These are phyloP conservation scores for Leptomonas pyrrhocoris DNA, from an alignment of 208 protist genomes.

Conservation along the genomic window DNA sequence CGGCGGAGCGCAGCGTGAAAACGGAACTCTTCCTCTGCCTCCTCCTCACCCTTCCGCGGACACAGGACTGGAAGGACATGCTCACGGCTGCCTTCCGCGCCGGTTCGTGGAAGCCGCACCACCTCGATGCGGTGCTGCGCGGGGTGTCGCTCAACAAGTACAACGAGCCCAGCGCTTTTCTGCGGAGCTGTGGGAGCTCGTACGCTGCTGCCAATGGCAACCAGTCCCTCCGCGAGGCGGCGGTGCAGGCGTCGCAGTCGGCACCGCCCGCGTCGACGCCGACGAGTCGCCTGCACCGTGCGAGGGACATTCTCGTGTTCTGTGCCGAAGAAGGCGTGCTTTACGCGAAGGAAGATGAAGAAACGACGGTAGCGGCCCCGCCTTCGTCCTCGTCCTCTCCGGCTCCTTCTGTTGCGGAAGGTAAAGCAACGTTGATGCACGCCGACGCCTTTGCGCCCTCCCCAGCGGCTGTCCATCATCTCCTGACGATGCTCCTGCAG, in stretches of 20 bases:
- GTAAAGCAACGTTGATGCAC: background rate
- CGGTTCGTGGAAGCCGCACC: constrained; percentile 49
- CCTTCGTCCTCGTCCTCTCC: background rate
- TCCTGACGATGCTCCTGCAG: constrained; percentile 23
- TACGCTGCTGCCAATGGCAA: background rate
- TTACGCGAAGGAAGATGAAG: background rate
- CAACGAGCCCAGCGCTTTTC: constrained; percentile 12
- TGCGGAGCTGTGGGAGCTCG: constrained; percentile 4
- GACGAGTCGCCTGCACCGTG: constrained; percentile 25
- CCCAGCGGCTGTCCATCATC: constrained; percentile 15
- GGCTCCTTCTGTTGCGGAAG: background rate
- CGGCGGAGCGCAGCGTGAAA: constrained; percentile 21
- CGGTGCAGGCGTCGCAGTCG: background rate
- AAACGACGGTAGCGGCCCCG: background rate
- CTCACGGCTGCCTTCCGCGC: constrained; percentile 55
- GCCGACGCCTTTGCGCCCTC: constrained; percentile 5
- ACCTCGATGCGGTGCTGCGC: constrained; percentile 52
- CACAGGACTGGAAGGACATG: constrained; percentile 73
- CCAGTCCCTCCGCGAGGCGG: background rate
- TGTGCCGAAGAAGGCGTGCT: constrained; percentile 30
- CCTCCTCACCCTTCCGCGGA: constrained; percentile 47
- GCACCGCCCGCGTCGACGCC: constrained; percentile 14
- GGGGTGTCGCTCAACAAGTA: constrained; percentile 44
- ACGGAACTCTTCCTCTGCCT: constrained; percentile 46
- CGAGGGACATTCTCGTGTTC: constrained; percentile 24